Evolutionary conservation across 495 filamentous ascomycete species (phyloP).

Genomic region (Penicillium manginii): DNA sequence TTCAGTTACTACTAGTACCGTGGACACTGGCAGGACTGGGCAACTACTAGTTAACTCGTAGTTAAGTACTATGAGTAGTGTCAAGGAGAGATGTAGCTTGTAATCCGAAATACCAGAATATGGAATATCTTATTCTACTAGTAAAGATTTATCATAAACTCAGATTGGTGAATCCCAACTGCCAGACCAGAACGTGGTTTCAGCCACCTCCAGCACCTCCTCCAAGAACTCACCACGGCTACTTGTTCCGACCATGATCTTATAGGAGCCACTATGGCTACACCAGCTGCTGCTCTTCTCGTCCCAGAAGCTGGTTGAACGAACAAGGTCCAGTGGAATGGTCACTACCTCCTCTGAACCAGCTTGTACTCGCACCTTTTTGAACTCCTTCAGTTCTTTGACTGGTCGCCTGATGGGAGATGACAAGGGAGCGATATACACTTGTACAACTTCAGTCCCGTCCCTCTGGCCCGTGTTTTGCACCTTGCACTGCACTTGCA

Average conservation of each 20-base stretch:
- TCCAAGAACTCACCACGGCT: conserved; percentile 20
- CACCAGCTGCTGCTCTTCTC: conserved; percentile 18
- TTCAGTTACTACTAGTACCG: too few relatives aligned
- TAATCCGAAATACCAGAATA: too few relatives aligned
- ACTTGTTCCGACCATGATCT: conserved; percentile 18
- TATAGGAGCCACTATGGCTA: conserved; percentile 16
- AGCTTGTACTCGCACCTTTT: conserved; percentile 18
- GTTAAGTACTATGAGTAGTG: too few relatives aligned
- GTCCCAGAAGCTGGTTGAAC: conserved; percentile 26
- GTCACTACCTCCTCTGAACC: conserved; percentile 3
- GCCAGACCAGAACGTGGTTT: conserved; percentile 25
- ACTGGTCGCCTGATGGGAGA: conserved; percentile 17
- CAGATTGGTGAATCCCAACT: conserved; percentile 1
- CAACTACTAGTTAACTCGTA: too few relatives aligned
- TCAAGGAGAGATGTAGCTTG: too few relatives aligned
- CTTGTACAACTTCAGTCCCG: not conserved
- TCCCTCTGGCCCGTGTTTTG: conserved; percentile 11
- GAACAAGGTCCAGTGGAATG: conserved; percentile 11
- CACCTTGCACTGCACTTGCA: conserved; percentile 5
- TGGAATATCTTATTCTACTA: not conserved
- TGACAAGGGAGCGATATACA: not conserved
- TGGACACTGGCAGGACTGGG: too few relatives aligned
- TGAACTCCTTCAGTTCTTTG: conserved; percentile 29
- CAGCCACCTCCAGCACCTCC: conserved; percentile 10
- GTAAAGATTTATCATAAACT: not conserved